Percentiles rank a stretch among this genome's conserved stretches.
Conservation (phyloP, 1,139 yeast species). For the Suhomyces kunorum region DNA sequence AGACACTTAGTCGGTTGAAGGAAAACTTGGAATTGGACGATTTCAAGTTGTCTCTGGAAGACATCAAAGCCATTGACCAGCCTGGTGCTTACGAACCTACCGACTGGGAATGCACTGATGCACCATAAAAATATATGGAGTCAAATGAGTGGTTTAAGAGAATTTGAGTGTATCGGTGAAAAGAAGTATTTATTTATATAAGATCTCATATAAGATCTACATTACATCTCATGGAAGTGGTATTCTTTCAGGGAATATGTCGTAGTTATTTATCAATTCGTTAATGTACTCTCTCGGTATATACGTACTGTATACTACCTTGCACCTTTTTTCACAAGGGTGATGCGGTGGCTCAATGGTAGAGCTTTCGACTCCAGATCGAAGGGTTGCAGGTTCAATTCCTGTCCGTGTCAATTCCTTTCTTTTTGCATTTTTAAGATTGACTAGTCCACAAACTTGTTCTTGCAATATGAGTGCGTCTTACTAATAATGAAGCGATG, state of each 20-base stretch:
- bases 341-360: conserved; percentile 87
- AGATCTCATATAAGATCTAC: too few relatives aligned
- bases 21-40: conserved; percentile 46
- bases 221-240: too few relatives aligned
- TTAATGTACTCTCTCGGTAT: too few relatives aligned
- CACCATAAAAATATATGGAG: conserved; percentile 46
- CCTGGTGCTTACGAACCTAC: conserved; percentile 61
- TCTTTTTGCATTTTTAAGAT: conserved; percentile 8
- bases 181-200: too few relatives aligned
- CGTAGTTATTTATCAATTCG: too few relatives aligned
- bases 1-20: conserved; percentile 27
- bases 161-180: too few relatives aligned
- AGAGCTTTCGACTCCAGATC: conserved; percentile 87
- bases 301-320: not conserved
- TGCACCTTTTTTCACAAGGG: conserved; percentile 1
- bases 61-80: conserved; percentile 41
- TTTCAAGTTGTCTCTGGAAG: conserved; percentile 51
- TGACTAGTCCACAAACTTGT: too few relatives aligned
- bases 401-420: conserved; percentile 25
- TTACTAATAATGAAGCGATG: not conserved
- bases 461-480: too few relatives aligned
- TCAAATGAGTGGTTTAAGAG: too few relatives aligned
- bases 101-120: conserved; percentile 69
- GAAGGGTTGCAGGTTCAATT: conserved; percentile 51
- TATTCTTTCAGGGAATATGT: too few relatives aligned